Conservation (phyloP, 208 protist genomes). For the Acanthamoeba lenticulata region DNA sequence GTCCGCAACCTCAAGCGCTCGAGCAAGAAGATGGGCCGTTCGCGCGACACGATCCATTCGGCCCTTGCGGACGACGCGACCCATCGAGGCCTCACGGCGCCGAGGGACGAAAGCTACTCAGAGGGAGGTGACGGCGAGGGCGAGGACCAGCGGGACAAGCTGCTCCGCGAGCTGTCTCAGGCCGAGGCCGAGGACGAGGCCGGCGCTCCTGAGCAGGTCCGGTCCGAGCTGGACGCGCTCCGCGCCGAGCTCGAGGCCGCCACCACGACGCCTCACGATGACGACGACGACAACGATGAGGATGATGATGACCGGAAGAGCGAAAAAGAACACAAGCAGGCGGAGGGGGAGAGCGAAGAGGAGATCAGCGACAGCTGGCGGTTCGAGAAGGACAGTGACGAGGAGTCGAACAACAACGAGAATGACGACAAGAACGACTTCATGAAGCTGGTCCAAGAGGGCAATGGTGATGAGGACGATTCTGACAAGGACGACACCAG, state of each 20-base stretch:
- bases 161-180: background rate
- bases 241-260: background rate
- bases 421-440: background rate
- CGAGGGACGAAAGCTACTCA: background rate
- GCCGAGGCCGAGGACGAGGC: background rate
- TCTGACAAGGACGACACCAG: background rate
- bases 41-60: background rate
- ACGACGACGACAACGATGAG: too few species aligned
- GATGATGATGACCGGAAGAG: too few species aligned
- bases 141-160: constrained; percentile 11
- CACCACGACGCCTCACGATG: too few species aligned
- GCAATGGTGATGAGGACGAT: background rate
- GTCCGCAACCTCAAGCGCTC: background rate
- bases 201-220: background rate
- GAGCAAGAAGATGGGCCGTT: constrained; percentile 25
- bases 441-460: constrained; percentile 4
- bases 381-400: background rate
- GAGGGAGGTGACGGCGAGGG: background rate
- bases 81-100: background rate
- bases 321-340: background rate
- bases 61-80: background rate
- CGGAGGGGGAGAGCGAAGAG: background rate
- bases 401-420: background rate
- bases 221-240: too few species aligned
- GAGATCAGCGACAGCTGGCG: constrained; percentile 16